Percentiles rank a stretch among this genome's conserved stretches.
Evolutionary conservation across 495 filamentous ascomycete genomes (phyloP).

Genomic region (Neurospora intermedia): DNA sequence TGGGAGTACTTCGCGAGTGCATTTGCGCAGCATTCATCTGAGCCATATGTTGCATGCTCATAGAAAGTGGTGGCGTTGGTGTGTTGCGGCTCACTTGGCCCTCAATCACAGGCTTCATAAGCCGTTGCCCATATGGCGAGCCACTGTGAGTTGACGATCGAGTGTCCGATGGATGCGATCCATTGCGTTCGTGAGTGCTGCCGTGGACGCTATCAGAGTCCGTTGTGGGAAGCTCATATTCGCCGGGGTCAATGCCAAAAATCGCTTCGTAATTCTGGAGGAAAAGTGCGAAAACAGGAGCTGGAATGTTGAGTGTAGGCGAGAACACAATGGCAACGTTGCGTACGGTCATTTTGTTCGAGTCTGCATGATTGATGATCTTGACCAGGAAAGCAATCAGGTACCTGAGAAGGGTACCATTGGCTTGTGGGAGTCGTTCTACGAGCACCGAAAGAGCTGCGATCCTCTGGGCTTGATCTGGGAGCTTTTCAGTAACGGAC

Average conservation of each 20-base stretch:
- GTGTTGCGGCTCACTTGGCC: slow-evolving; percentile 25
- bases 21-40: slow-evolving; percentile 24
- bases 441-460: slow-evolving; percentile 77
- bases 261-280: slow-evolving; percentile 82
- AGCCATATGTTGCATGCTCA: slow-evolving; percentile 24
- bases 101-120: slow-evolving; percentile 28
- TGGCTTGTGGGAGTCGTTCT: slow-evolving; percentile 68
- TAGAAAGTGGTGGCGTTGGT: slow-evolving; percentile 32
- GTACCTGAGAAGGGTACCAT: slow-evolving; percentile 68
- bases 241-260: slow-evolving; percentile 60
- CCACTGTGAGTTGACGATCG: slow-evolving; percentile 32
- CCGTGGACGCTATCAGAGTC: slow-evolving; percentile 14
- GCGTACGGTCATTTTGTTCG: slow-evolving; percentile 96
- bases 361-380: slow-evolving; percentile 77
- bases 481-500: slow-evolving; percentile 62
- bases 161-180: slow-evolving; percentile 19
- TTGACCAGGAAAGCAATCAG: slow-evolving; percentile 77
- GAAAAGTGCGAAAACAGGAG: slow-evolving; percentile 87
- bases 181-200: slow-evolving; percentile 12
- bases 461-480: slow-evolving; percentile 67
- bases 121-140: slow-evolving; percentile 35
- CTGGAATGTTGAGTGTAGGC: slow-evolving; percentile 94
- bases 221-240: slow-evolving; percentile 36
- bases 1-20: slow-evolving; percentile 27
- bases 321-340: slow-evolving; percentile 98